Evolutionary conservation across 1,139 yeast genomes (phyloP).

Genomic region (Lipomyces yarrowii): DNA sequence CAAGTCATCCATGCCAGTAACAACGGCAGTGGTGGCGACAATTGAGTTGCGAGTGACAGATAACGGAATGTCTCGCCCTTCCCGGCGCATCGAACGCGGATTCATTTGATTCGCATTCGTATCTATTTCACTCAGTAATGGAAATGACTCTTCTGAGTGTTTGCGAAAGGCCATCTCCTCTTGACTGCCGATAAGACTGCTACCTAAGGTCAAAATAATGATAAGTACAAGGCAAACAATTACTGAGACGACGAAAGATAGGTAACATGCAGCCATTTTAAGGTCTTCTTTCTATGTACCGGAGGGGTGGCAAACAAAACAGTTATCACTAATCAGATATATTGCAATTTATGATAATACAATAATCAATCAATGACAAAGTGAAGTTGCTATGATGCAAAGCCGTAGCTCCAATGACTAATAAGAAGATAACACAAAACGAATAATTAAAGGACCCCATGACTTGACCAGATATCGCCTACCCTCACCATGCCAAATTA

Average conservation of each 20-base stretch:
- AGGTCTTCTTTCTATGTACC: background rate
- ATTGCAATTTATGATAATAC: conserved; percentile 1
- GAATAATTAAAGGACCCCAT: conserved; percentile 1
- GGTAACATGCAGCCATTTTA: background rate
- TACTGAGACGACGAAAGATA: background rate
- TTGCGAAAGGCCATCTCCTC: background rate
- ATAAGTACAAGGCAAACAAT: background rate
- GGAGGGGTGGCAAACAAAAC: background rate
- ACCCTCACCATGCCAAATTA: conserved; percentile 12
- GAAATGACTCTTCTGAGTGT: conserved; percentile 2
- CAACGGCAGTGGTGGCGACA: background rate
- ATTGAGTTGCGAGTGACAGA: background rate
- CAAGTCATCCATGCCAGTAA: background rate
- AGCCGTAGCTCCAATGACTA: background rate
- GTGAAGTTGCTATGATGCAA: background rate
- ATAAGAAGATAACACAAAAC: conserved; percentile 2
- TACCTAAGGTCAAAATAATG: background rate
- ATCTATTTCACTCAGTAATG: conserved; percentile 4
- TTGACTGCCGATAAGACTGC: background rate
- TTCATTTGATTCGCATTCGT: background rate
- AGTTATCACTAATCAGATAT: conserved; percentile 1
- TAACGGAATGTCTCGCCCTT: background rate
- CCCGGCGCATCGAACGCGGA: background rate
- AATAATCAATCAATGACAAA: background rate
- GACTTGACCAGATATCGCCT: conserved; percentile 5